Evolutionary conservation across 306 rosid genomes (phyloP).

Genomic region (Prosopis cineraria): DNA sequence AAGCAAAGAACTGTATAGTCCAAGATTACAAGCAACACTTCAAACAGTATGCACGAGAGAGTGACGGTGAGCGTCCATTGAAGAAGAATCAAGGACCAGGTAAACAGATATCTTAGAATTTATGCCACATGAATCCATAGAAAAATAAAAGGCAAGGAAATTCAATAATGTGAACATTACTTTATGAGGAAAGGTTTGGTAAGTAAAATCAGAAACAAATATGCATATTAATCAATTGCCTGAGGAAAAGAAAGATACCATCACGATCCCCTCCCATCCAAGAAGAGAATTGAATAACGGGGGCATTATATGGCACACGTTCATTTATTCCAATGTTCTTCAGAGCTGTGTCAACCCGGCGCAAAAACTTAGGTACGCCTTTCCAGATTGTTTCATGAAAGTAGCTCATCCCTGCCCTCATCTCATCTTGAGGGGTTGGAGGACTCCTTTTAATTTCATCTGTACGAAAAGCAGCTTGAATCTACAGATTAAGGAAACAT

Average conservation of each 20-base stretch:
- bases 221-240: conserved; percentile 6
- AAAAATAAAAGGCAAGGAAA: neutral
- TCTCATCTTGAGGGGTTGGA: conserved; percentile 91
- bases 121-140: neutral
- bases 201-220: neutral
- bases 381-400: conserved; percentile 93
- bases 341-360: conserved; percentile 86
- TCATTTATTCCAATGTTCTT: conserved; percentile 87
- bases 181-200: neutral
- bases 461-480: conserved; percentile 92
- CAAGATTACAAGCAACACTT: neutral
- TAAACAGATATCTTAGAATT: neutral
- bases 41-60: neutral
- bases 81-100: neutral
- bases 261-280: conserved; percentile 99
- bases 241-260: conserved; percentile 50
- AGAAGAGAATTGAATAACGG: conserved; percentile 88
- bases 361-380: conserved; percentile 84
- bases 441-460: conserved; percentile 84
- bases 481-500: conserved; percentile 39
- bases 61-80: neutral
- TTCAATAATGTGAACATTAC: conserved; percentile 14
- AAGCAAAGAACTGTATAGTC: neutral
- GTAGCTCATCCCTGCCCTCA: conserved; percentile 96
- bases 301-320: conserved; percentile 87